phyloP scores from a whole-genome alignment of 148 eudicot species.

The Pouteria glomerata region DNA sequence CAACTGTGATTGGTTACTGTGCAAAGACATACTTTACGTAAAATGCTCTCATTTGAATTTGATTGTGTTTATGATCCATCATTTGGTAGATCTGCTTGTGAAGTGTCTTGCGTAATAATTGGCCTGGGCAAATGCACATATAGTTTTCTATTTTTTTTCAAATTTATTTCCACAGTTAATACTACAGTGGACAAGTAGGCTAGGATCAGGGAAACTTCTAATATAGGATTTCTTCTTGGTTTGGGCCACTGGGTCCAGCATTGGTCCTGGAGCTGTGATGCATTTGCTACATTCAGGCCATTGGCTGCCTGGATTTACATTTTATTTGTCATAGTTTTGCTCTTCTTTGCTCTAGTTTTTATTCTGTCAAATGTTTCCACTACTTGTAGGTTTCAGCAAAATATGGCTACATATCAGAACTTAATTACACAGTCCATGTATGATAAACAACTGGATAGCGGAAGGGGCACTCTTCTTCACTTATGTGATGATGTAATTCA shows the following conservation, averaged over 20 bases:
- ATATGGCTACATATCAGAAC: constrained; percentile 78
- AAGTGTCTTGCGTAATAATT: not conserved
- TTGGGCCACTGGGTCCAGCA: not conserved
- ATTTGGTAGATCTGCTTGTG: not conserved
- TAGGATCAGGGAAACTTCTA: not conserved
- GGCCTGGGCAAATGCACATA: not conserved
- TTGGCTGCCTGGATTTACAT: not conserved
- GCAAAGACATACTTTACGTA: constrained; percentile 98
- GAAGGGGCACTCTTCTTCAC: constrained; percentile 93
- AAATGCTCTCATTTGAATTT: constrained; percentile 18
- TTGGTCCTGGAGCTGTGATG: not conserved
- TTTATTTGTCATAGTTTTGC: not conserved
- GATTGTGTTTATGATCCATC: not conserved
- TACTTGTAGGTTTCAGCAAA: constrained; percentile 73
- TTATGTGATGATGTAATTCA: constrained; percentile 67
- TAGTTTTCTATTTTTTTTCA: not conserved
- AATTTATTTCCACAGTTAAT: not conserved
- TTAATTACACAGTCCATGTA: constrained; percentile 96
- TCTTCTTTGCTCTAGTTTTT: not conserved
- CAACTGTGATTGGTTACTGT: constrained; percentile 77
- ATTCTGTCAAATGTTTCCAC: constrained; percentile 7
- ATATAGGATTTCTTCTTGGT: not conserved
- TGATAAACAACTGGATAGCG: constrained; percentile 96
- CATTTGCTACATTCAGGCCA: not conserved
- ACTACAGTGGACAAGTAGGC: not conserved